Evolutionary conservation across 2,329 filamentous ascomycete genomes (phyloP).

Genomic region (Cytospora leucostoma): DNA sequence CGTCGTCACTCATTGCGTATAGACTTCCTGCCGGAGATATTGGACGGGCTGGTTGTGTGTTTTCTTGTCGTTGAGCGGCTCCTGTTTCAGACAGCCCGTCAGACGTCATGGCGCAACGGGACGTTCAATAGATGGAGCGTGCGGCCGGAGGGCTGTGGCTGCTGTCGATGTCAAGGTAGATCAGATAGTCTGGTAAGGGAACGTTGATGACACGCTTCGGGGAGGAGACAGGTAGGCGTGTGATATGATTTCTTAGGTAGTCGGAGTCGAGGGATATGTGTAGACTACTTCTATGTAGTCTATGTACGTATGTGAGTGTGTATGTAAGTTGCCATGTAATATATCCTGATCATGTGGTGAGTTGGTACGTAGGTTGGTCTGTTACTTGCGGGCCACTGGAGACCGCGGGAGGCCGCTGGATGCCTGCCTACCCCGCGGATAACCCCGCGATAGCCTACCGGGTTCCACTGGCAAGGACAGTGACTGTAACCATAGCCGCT

Average conservation of each 20-base stretch:
- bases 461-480: neutral
- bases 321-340: too few species aligned
- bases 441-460: neutral
- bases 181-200: neutral
- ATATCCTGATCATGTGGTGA: neutral
- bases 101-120: constrained; percentile 37
- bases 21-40: constrained; percentile 82
- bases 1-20: constrained; percentile 95
- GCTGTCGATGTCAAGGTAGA: neutral
- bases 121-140: neutral
- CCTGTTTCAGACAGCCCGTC: constrained; percentile 27
- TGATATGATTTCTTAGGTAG: neutral
- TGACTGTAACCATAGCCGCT: neutral
- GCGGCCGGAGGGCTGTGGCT: neutral
- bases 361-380: too few species aligned
- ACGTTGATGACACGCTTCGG: neutral
- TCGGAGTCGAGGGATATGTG: neutral
- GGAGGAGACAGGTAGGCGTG: neutral
- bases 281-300: neutral
- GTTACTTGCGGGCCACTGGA: neutral
- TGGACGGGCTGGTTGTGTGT: constrained; percentile 39
- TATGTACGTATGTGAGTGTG: neutral
- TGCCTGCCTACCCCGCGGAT: neutral
- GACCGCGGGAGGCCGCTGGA: neutral
- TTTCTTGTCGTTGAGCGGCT: constrained; percentile 7